A percentile compares a stretch with the other conserved stretches of the same genome.
phyloP scores from a whole-genome alignment of 2,329 filamentous ascomycete genomes.

The Elsinoe necatrix region DNA sequence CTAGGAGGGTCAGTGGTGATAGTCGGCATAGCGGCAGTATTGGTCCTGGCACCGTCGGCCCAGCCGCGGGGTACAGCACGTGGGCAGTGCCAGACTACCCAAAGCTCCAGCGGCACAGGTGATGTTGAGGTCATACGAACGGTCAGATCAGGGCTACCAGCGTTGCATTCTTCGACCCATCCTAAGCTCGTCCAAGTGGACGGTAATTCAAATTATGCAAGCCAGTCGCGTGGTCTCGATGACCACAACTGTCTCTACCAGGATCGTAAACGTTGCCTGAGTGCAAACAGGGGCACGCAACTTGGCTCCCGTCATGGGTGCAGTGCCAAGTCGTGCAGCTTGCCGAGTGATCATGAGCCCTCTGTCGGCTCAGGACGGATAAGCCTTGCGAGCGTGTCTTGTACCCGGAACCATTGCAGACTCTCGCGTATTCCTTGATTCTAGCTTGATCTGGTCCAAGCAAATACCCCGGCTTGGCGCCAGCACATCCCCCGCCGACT shows the following conservation, averaged over 20 bases:
- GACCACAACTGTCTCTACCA: not conserved
- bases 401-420: not conserved
- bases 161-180: not conserved
- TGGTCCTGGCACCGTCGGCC: constrained; percentile 3
- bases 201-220: constrained; percentile 1
- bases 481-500: constrained; percentile 12
- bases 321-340: not conserved
- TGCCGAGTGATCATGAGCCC: not conserved
- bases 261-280: constrained; percentile 1
- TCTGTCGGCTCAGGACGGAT: constrained; percentile 9
- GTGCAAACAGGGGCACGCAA: not conserved
- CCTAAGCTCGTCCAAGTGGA: not conserved
- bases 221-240: constrained; percentile 4
- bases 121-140: not conserved
- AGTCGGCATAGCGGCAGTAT: constrained; percentile 5
- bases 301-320: constrained; percentile 13
- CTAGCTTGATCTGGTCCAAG: constrained; percentile 6
- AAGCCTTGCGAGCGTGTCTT: not conserved
- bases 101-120: not conserved
- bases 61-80: constrained; percentile 7
- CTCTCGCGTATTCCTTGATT: not conserved
- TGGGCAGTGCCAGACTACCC: constrained; percentile 12
- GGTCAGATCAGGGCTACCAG: not conserved
- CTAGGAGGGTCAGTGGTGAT: not conserved
- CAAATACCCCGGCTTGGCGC: constrained; percentile 6